These are phyloP conservation scores for Aegilops speltoides DNA, from an alignment of 176 grass and related monocot species.

Conservation along the genomic window DNA sequence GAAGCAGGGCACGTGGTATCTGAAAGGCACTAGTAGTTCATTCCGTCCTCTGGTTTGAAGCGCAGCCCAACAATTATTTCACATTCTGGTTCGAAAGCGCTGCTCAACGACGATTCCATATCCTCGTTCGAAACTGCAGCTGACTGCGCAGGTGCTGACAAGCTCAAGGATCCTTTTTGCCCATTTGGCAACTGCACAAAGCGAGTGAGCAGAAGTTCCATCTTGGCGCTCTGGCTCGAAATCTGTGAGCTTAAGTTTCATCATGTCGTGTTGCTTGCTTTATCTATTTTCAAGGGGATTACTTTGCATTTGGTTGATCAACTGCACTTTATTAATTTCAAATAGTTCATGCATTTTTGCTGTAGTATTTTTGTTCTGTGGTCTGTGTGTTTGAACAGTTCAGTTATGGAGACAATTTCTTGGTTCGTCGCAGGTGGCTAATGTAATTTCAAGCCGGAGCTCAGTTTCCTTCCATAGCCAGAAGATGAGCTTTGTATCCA, in stretches of 20 bases:
- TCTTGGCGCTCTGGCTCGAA: too few species aligned
- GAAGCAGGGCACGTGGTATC: not conserved
- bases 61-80: too few species aligned
- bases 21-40: not conserved
- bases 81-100: too few species aligned
- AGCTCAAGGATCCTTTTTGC: too few species aligned
- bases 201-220: too few species aligned
- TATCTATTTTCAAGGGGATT: not conserved
- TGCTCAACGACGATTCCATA: too few species aligned
- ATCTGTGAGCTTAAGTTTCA: not conserved
- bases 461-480: conserved; percentile 49
- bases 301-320: not conserved
- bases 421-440: conserved; percentile 48
- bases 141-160: too few species aligned
- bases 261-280: not conserved
- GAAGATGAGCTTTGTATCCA: conserved; percentile 38
- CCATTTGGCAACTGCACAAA: too few species aligned
- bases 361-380: not conserved
- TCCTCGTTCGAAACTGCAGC: too few species aligned
- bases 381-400: not conserved
- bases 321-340: not conserved
- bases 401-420: conserved; percentile 22
- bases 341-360: not conserved
- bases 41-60: not conserved
- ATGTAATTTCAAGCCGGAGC: conserved; percentile 32